Evolutionary conservation across 208 protist genomes (phyloP).

Genomic region (Strigomonas culicis): DNA sequence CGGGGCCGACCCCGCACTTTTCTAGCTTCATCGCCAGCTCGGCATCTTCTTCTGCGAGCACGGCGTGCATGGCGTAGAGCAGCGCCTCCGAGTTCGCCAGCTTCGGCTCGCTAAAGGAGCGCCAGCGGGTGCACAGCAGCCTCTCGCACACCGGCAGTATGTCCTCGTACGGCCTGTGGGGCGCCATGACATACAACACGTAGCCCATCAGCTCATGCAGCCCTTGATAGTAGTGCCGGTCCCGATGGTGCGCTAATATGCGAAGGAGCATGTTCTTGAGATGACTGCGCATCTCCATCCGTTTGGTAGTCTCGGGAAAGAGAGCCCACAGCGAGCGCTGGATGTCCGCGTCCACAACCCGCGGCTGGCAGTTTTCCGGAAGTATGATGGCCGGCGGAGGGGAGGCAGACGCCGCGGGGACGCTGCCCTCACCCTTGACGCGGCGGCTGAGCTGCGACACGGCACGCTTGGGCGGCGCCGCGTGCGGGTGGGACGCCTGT

Average conservation of each 20-base stretch:
- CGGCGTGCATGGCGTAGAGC: constrained; percentile 69
- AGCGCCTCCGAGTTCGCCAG: constrained; percentile 65
- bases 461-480: background rate
- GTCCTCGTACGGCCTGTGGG: constrained; percentile 28
- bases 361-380: constrained; percentile 74
- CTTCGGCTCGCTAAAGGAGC: constrained; percentile 42
- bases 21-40: constrained; percentile 59
- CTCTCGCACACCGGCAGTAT: constrained; percentile 54
- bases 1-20: constrained; percentile 59
- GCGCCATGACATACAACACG: constrained; percentile 65
- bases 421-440: background rate
- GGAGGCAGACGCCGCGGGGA: background rate
- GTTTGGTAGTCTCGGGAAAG: constrained; percentile 46
- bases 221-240: constrained; percentile 82
- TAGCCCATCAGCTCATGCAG: constrained; percentile 85
- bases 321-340: constrained; percentile 74
- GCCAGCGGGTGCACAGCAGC: constrained; percentile 58
- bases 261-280: constrained; percentile 57
- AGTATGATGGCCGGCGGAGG: constrained; percentile 13
- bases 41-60: constrained; percentile 54
- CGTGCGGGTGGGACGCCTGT: background rate
- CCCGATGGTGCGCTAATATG: constrained; percentile 43
- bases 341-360: constrained; percentile 74
- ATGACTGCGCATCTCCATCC: constrained; percentile 33
- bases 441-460: constrained; percentile 1